Percentiles rank a stretch among this genome's conserved stretches.
phyloP scores from a whole-genome alignment of 257 asterid species.

The Ilex asprella region DNA sequence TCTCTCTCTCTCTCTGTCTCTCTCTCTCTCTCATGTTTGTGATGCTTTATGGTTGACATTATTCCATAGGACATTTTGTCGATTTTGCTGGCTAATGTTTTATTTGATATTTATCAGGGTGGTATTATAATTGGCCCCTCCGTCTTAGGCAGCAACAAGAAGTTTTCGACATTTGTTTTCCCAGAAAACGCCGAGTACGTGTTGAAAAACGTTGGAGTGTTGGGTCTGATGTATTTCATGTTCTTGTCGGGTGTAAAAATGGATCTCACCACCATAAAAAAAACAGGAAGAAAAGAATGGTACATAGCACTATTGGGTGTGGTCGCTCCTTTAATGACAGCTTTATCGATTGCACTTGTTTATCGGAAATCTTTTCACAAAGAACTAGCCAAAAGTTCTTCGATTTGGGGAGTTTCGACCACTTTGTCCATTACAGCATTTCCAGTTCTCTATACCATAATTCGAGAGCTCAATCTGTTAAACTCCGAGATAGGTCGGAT shows the following conservation, averaged over 20 bases:
- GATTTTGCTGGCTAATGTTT: not conserved
- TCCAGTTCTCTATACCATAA: not conserved
- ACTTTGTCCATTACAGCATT: not conserved
- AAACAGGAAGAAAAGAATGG: not conserved
- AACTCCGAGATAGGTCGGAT: not conserved
- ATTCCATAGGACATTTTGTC: too few species aligned
- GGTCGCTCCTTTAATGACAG: not conserved
- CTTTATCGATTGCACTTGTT: not conserved
- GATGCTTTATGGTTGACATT: too few species aligned
- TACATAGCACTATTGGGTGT: not conserved
- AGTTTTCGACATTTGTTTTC: not conserved
- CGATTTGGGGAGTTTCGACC: not conserved
- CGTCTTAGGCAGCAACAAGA: not conserved
- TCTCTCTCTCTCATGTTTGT: too few species aligned
- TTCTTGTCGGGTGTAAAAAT: not conserved
- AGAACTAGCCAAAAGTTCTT: not conserved
- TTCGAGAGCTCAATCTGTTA: not conserved
- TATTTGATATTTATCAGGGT: not conserved
- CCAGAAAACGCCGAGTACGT: not conserved
- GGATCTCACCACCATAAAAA: not conserved
- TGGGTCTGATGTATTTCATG: not conserved
- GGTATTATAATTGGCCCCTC: slow-evolving; percentile 2
- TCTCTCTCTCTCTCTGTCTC: too few species aligned
- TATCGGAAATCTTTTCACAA: not conserved
- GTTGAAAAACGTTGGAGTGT: not conserved